Evolutionary conservation across 768 basidiomycete species (phyloP).

Genomic region (Nevesoporus exiguus): DNA sequence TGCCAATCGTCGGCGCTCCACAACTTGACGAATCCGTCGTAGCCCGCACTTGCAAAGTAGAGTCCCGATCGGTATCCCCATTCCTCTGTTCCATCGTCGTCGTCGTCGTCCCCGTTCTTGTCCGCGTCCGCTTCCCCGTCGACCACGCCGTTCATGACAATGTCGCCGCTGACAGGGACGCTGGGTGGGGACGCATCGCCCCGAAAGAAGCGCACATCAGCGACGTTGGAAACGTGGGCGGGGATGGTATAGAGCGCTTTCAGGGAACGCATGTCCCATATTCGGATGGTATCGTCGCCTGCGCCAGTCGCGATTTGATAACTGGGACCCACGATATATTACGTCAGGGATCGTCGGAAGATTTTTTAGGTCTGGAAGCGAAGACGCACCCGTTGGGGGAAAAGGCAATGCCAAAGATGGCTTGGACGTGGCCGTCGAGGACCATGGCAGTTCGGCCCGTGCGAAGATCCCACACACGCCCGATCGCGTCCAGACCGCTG

Average conservation of each 20-base stretch:
- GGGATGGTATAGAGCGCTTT: constrained; percentile 95
- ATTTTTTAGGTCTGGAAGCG: not conserved
- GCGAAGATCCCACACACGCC: constrained; percentile 94
- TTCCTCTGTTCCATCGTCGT: constrained; percentile 50
- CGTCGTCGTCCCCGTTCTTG: constrained; percentile 27
- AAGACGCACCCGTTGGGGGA: constrained; percentile 87
- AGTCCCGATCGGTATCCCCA: constrained; percentile 83
- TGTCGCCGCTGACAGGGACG: constrained; percentile 40
- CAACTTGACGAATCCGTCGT: constrained; percentile 91
- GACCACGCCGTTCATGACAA: constrained; percentile 46
- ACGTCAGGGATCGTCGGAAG: constrained; percentile 10
- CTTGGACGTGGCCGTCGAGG: constrained; percentile 92
- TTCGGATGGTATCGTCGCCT: constrained; percentile 95
- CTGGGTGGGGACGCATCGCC: constrained; percentile 49
- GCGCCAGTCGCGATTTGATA: constrained; percentile 97
- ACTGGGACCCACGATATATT: constrained; percentile 38
- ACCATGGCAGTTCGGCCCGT: constrained; percentile 98
- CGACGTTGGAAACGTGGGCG: constrained; percentile 91
- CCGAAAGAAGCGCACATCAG: constrained; percentile 93
- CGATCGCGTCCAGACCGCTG: constrained; percentile 95
- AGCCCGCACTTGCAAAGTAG: constrained; percentile 91
- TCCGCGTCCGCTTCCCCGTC: constrained; percentile 29
- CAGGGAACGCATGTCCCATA: constrained; percentile 96
- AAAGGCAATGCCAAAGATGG: constrained; percentile 87
- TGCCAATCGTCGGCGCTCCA: constrained; percentile 99